Evolutionary conservation across 2,329 filamentous ascomycete species (phyloP), one percentile per base, ranked within the genome.

Genomic region (Phaeosphaeriaceae sp.): DNA sequence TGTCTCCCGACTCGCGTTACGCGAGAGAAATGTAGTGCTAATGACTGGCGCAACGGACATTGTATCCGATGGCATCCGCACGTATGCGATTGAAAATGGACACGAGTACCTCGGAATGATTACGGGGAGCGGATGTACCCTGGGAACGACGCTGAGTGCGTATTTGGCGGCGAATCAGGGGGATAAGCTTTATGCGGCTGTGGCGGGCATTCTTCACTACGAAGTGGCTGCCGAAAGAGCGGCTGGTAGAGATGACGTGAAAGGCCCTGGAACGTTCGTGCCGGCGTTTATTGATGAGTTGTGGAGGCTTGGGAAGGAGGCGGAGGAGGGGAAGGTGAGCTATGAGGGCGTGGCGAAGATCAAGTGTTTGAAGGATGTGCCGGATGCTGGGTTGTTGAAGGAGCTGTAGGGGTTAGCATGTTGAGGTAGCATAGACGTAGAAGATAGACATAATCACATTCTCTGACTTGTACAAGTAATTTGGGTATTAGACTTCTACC

Each of bases 201-300:
- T 97, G 1, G 88, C 92, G 0, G 94, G 85, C 0, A 79, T 96
- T 19, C 76, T 95, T 64, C 86, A 93, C 74, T 97, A 90, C 73
- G 93, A 95, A 75, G 85, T 91, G 64, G 89, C 89, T 1, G 91
- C 92, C 0, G 90, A 94, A 79, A 79, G 80, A n/a, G 87, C 87
- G n/a, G 85, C 82, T 1, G 59, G 60, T 9, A 80, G 87, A 53
- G 77, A 80, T 0, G 84, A 89, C 62, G 92, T 95, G 2, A 83
- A 82, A 58, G 94, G 94, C 0, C 93, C 94, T 0, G 94, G 94
- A 0, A 92, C 89, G 0, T 97, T 97, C 80, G 88, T 96, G 13
- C 90, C 93, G 0, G 89, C 89, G 0, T 94, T 97, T 71, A 80
- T 97, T 44, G 94, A 98, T 68, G 91, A 86, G 73, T 73, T 90